Conservation (phyloP, 176 grass and related monocot genomes). For the Secale cereale region DNA sequence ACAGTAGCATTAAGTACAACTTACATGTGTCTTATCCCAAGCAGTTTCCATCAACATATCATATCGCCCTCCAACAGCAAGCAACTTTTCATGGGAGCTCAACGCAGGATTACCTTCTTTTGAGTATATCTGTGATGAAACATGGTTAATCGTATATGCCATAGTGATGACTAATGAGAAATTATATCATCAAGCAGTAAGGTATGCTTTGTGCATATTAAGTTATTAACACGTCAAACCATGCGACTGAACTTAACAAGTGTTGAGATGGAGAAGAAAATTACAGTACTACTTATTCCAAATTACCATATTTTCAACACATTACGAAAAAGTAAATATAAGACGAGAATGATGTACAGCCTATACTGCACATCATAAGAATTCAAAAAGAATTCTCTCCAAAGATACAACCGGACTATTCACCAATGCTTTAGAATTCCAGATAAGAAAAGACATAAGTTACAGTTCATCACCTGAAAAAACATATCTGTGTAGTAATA, state of each 20-base stretch:
- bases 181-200: background rate
- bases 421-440: background rate
- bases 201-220: constrained; percentile 3
- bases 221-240: background rate
- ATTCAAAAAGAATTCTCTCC: constrained; percentile 10
- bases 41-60: constrained; percentile 75
- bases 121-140: constrained; percentile 61
- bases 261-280: background rate
- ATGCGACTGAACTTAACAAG: background rate
- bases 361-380: background rate
- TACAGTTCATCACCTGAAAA: constrained; percentile 71
- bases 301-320: background rate
- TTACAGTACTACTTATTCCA: background rate
- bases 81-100: constrained; percentile 61
- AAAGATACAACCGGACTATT: background rate
- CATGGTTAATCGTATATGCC: background rate
- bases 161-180: constrained; percentile 12
- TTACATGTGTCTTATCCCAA: constrained; percentile 66
- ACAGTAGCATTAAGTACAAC: constrained; percentile 28
- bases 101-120: constrained; percentile 61
- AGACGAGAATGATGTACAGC: background rate
- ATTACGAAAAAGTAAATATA: background rate
- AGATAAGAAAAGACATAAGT: background rate
- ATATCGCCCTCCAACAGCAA: constrained; percentile 90
- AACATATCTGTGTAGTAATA: constrained; percentile 70